phyloP scores from a whole-genome alignment of 2,329 filamentous ascomycete genomes.

The Parafenestella ontariensis region DNA sequence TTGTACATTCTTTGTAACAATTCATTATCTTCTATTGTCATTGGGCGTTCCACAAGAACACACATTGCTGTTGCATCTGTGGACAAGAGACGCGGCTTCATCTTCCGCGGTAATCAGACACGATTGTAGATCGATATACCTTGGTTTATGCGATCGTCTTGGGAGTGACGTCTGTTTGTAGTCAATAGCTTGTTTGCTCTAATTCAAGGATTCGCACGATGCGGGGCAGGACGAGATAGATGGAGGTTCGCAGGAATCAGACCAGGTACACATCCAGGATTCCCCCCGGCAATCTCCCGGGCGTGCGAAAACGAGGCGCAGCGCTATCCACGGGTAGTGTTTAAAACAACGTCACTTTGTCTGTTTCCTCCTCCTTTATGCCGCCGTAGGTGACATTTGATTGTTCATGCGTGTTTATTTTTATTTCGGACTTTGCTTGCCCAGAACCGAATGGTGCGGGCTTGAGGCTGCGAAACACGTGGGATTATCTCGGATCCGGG shows the following conservation, averaged over 20 bases:
- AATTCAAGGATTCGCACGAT: neutral
- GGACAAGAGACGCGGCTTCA: too few relatives aligned
- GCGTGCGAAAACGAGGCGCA: neutral
- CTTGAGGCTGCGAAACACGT: neutral
- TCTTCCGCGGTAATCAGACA: neutral
- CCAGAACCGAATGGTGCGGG: neutral
- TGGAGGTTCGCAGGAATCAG: neutral
- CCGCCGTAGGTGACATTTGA: too few relatives aligned
- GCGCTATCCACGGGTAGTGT: neutral
- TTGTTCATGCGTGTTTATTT: too few relatives aligned
- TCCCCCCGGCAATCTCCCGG: neutral
- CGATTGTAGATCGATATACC: too few relatives aligned
- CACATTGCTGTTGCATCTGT: neutral
- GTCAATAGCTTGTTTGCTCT: neutral
- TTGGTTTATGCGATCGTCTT: neutral
- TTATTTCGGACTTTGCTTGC: neutral
- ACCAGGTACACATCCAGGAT: neutral
- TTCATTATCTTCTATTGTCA: neutral
- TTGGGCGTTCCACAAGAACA: neutral
- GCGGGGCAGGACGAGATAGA: neutral
- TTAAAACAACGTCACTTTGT: constrained; percentile 2
- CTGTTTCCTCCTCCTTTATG: constrained; percentile 1
- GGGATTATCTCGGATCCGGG: neutral
- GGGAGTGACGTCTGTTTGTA: neutral
- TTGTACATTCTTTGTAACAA: constrained; percentile 23